Evolutionary conservation across 179 eudicot genomes (phyloP), one percentile per base, ranked within the genome.

Genomic region (Sideroxylon spinosum): DNA sequence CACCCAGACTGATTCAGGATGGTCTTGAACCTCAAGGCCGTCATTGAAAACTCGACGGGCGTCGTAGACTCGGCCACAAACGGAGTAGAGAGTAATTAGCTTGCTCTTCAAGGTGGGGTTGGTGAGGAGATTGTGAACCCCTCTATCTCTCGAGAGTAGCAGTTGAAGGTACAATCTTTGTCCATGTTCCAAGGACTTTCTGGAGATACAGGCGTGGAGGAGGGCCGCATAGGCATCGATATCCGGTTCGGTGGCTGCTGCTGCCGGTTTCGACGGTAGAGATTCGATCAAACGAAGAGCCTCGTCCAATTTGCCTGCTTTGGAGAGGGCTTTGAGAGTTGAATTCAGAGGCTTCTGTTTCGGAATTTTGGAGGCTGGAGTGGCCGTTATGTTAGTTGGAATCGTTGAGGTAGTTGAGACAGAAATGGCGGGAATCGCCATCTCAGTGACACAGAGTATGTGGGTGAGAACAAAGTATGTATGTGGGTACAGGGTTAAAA

Each of bases 11-110:
- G 84, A 37, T 60, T 84, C 84, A 25, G 75, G 67, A 11, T 49
- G 6, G 22, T 7, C 11, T 23, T 60, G 68, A 0, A 19, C 60
- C 48, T 53, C 57, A 29, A 83, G 16, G 1, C 68, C 84, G 14
- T 83, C 79, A 0, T 83, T 71, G 11, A 86, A 84, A 68, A 78
- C 78, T 9, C 78, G 75, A 12, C 79, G 80, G 50, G 89, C 87
- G 46, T 78, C 82, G 26, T 84, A 85, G 25, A 86, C 19, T 20
- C 73, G 79, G 23, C 77, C 78, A 26, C 82, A 84, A 26, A 78
- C 82, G 9, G 89, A 82, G 81, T 82, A 86, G 78, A 86, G 86
- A 0, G 89, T 86, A 28, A 84, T 84, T 55, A 86, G 62, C 70
- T 84, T 84, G 70, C 81, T 77, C 22, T 50, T 82, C 67, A 84